Evolutionary conservation across 75 land plant genomes (phyloP).

Genomic region (Cunninghamia lanceolata): DNA sequence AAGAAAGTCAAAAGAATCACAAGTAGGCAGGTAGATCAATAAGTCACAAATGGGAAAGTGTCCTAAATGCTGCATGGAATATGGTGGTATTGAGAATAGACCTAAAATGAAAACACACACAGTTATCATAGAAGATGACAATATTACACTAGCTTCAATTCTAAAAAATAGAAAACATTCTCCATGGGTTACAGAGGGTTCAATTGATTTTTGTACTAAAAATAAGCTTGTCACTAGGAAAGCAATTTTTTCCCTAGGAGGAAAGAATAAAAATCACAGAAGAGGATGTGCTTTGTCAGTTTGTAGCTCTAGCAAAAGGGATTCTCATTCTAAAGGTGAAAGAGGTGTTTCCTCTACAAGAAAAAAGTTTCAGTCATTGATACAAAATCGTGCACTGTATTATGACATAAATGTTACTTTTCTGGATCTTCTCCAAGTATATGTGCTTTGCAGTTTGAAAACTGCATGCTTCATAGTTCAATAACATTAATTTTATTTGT

Average conservation of each 20-base stretch:
- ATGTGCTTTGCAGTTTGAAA: slow-evolving; percentile 44
- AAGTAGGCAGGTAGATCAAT: background rate
- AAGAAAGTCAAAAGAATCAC: background rate
- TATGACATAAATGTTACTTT: slow-evolving; percentile 34
- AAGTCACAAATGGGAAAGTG: background rate
- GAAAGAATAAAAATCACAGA: background rate
- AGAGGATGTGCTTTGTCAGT: slow-evolving; percentile 8
- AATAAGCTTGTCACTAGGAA: background rate
- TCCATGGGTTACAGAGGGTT: background rate
- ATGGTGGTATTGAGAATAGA: background rate
- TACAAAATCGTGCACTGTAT: slow-evolving; percentile 31
- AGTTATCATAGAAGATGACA: background rate
- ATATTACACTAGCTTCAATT: slow-evolving; percentile 3
- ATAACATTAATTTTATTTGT: slow-evolving; percentile 43
- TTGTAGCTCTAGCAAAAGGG: background rate
- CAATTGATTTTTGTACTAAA: background rate
- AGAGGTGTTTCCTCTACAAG: background rate
- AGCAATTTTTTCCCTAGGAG: background rate
- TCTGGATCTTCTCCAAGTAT: slow-evolving; percentile 37
- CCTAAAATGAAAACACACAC: background rate
- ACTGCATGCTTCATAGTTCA: slow-evolving; percentile 30
- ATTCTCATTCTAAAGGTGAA: slow-evolving; percentile 7
- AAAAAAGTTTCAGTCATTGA: slow-evolving; percentile 44
- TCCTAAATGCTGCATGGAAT: background rate
- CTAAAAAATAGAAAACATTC: background rate